Conservation (phyloP, 129 eudicot genomes). For the Oenanthe sinensis region DNA sequence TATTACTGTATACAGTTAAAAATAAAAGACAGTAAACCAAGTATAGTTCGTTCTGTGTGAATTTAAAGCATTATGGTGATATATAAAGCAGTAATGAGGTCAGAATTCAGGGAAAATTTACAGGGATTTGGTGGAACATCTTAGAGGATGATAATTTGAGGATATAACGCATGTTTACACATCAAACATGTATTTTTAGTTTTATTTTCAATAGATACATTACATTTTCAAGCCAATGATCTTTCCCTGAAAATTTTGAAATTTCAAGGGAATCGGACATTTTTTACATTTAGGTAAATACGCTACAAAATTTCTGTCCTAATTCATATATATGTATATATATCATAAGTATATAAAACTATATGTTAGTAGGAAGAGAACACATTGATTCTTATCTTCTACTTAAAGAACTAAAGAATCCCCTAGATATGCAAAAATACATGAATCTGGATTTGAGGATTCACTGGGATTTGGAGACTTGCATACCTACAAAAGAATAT, state of each 20-base stretch:
- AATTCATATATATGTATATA: no score
- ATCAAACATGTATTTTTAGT: background rate
- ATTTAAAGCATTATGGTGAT: background rate
- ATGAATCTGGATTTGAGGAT: background rate
- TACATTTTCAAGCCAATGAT: background rate
- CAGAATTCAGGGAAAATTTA: background rate
- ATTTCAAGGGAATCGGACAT: background rate
- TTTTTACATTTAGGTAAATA: background rate
- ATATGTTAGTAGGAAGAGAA: background rate
- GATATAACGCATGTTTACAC: background rate
- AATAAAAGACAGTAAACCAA: background rate
- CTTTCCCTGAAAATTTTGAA: background rate
- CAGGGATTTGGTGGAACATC: background rate
- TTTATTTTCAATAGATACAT: background rate
- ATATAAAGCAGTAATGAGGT: background rate
- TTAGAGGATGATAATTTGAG: background rate
- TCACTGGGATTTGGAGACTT: background rate
- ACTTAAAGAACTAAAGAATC: background rate
- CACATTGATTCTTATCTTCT: background rate
- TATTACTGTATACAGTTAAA: background rate
- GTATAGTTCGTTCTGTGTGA: background rate
- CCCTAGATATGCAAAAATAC: background rate
- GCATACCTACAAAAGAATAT: background rate
- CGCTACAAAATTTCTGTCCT: background rate
- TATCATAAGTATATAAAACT: background rate